Percentiles rank a stretch among this genome's conserved stretches.
These are phyloP conservation scores for Coccomyxa sp. DNA, from an alignment of 139 green algal species.

Conservation along the genomic window DNA sequence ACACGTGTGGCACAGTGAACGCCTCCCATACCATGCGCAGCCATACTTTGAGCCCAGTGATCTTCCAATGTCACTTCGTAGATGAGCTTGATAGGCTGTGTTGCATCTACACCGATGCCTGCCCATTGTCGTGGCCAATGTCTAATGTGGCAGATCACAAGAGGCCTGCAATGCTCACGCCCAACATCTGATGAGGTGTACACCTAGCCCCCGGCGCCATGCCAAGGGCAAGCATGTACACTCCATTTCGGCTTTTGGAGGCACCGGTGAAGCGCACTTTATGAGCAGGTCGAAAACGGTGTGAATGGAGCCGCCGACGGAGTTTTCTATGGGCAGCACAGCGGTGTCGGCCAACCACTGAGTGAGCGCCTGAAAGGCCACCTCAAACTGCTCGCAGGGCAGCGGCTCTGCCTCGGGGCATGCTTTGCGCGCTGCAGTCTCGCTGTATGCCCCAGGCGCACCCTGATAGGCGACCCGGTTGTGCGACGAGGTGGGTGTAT, in stretches of 20 bases:
- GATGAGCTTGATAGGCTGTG: too few relatives aligned
- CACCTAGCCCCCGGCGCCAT: too few relatives aligned
- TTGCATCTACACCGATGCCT: too few relatives aligned
- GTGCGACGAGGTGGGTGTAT: not conserved
- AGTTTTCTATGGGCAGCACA: slow-evolving; percentile 83
- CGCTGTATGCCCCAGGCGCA: slow-evolving; percentile 91
- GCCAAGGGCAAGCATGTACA: not conserved
- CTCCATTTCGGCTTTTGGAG: not conserved
- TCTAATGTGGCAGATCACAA: too few relatives aligned
- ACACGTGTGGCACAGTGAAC: too few relatives aligned
- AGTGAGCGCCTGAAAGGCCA: slow-evolving; percentile 67
- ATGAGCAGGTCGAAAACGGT: slow-evolving; percentile 89
- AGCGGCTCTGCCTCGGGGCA: slow-evolving; percentile 74
- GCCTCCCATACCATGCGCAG: too few relatives aligned
- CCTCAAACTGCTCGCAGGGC: slow-evolving; percentile 94
- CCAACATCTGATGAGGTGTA: too few relatives aligned
- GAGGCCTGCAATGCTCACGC: too few relatives aligned
- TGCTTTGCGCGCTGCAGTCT: slow-evolving; percentile 77
- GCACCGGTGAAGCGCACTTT: slow-evolving; percentile 33
- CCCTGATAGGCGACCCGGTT: slow-evolving; percentile 77
- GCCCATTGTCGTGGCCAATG: too few relatives aligned
- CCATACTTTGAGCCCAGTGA: too few relatives aligned
- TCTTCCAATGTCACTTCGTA: too few relatives aligned
- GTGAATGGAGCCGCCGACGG: slow-evolving; percentile 77
- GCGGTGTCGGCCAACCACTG: slow-evolving; percentile 68